Base-by-base conservation (phyloP, 1,284 basidiomycete species). In the Marasmius oreades region DNA sequence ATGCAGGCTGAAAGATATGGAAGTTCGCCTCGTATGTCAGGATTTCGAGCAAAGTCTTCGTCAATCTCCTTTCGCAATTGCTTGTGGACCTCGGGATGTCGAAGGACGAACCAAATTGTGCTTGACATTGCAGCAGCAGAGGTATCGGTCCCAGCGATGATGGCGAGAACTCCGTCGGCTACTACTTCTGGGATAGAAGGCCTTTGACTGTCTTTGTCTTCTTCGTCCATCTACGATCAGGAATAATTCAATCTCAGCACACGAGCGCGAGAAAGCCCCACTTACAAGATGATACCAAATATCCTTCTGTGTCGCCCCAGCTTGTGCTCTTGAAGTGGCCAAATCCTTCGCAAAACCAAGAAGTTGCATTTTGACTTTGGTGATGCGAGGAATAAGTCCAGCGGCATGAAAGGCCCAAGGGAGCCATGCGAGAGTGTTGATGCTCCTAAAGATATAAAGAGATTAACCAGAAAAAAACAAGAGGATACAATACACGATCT, bases 281-380 rank as follows among this genome's bases (percentile, higher is more conserved):
- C 59, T 3, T 56, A 78, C 77, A 20, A 79, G 60, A 61, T 79
- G 70, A 61, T 77, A 72, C 63, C 75, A 79, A 8, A 79, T 63
- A 59, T 79, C 78, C 56, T 75, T 77, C n/a, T n/a, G n/a, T n/a
- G n/a, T n/a, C n/a, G n/a, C n/a, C n/a, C n/a, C n/a, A n/a, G n/a
- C n/a, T n/a, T n/a, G n/a, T n/a, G n/a, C n/a, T n/a, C n/a, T n/a
- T n/a, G n/a, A n/a, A n/a, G n/a, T n/a, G n/a, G n/a, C n/a, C n/a
- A n/a, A n/a, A n/a, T n/a, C n/a, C n/a, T n/a, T n/a, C n/a, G n/a
- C n/a, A n/a, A n/a, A n/a, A n/a, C n/a, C n/a, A n/a, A n/a, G n/a
- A n/a, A n/a, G n/a, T n/a, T n/a, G n/a, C n/a, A n/a, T n/a, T n/a
- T n/a, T n/a, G n/a, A n/a, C n/a, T n/a, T n/a, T n/a, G n/a, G n/a